Percentiles rank a stretch among this genome's conserved stretches.
Evolutionary conservation across 1,139 yeast species (phyloP).

Genomic region (Taphrina wiesneri): DNA sequence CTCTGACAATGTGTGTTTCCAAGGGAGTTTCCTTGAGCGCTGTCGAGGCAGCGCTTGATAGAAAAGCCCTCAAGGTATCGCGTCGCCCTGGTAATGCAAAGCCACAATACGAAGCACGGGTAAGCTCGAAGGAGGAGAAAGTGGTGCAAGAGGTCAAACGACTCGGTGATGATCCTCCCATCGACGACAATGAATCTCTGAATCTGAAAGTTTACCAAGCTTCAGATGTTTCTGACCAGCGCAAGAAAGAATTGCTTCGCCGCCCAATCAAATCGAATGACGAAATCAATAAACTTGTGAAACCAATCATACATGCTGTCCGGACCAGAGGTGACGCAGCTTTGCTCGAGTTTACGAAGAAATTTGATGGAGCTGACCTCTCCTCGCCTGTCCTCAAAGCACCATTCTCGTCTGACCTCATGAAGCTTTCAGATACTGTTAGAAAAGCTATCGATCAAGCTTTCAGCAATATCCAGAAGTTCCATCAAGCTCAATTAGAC

Average conservation of each 20-base stretch:
- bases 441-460: constrained; percentile 85
- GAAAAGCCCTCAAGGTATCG: constrained; percentile 80
- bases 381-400: constrained; percentile 74
- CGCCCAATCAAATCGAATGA: constrained; percentile 92
- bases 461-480: constrained; percentile 80
- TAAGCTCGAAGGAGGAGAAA: constrained; percentile 18
- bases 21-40: constrained; percentile 77
- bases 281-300: constrained; percentile 86
- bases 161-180: constrained; percentile 28
- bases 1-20: constrained; percentile 80
- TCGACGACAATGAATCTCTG: constrained; percentile 25
- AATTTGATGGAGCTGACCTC: constrained; percentile 81
- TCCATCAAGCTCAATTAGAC: constrained; percentile 89
- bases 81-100: constrained; percentile 97
- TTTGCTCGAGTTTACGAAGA: constrained; percentile 77
- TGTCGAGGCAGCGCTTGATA: constrained; percentile 78
- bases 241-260: constrained; percentile 61
- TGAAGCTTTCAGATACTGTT: constrained; percentile 75
- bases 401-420: constrained; percentile 77
- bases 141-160: constrained; percentile 20
- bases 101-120: constrained; percentile 53
- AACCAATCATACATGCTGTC: constrained; percentile 82
- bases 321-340: constrained; percentile 80
- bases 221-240: constrained; percentile 39
- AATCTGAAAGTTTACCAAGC: constrained; percentile 28